Evolutionary conservation across 805 yeast species (phyloP).

Genomic region (Metschnikowia lunata): DNA sequence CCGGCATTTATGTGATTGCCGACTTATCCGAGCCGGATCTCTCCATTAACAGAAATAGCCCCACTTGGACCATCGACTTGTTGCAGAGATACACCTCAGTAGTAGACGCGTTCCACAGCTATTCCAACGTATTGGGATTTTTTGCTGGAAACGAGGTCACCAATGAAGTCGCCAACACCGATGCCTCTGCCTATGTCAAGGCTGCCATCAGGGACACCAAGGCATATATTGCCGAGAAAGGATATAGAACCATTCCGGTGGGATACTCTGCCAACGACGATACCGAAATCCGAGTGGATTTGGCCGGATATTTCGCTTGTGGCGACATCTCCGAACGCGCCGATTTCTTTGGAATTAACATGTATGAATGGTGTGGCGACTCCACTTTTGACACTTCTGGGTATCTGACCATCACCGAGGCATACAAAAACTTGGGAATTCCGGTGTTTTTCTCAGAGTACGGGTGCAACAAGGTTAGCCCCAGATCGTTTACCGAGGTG

Average conservation of each 20-base stretch:
- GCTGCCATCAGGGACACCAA: slow-evolving; percentile 80
- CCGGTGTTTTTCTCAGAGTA: slow-evolving; percentile 81
- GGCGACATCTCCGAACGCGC: slow-evolving; percentile 62
- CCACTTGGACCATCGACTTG: slow-evolving; percentile 60
- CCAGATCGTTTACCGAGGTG: slow-evolving; percentile 73
- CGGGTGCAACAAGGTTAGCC: slow-evolving; percentile 67
- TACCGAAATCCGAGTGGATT: slow-evolving; percentile 53
- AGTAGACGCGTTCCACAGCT: slow-evolving; percentile 63
- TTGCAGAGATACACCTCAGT: slow-evolving; percentile 65
- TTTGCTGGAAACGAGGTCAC: slow-evolving; percentile 87
- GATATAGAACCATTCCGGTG: slow-evolving; percentile 68
- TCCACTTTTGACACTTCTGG: slow-evolving; percentile 60
- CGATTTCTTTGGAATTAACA: slow-evolving; percentile 83
- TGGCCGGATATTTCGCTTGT: slow-evolving; percentile 76
- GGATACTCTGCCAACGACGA: slow-evolving; percentile 85
- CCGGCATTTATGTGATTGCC: slow-evolving; percentile 87
- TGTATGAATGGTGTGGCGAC: slow-evolving; percentile 85
- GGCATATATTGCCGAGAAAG: slow-evolving; percentile 53
- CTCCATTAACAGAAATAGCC: slow-evolving; percentile 59
- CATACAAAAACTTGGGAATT: slow-evolving; percentile 60
- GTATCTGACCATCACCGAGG: slow-evolving; percentile 58
- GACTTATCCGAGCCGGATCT: slow-evolving; percentile 74
- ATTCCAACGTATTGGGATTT: slow-evolving; percentile 73
- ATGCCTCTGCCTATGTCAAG: slow-evolving; percentile 75
- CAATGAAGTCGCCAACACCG: slow-evolving; percentile 60